These are phyloP conservation scores for Cladosporium austrohemisphaericum DNA, from an alignment of 2,329 filamentous ascomycete species.

Conservation along the genomic window DNA sequence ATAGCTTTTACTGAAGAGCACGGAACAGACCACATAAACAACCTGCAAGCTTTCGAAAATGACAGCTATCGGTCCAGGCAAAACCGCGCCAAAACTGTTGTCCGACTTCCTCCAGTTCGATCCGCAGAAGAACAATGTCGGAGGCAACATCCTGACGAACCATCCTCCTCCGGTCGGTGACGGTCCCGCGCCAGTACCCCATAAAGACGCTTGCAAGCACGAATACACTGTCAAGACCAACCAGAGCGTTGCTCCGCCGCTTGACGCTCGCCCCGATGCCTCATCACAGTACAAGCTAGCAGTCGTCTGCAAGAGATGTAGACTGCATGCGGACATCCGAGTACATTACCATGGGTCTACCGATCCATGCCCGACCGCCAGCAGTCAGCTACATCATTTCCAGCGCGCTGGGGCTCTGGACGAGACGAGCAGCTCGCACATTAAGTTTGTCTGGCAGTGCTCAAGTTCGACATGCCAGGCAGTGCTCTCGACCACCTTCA, in stretches of 20 bases:
- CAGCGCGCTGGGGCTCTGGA: conserved; percentile 21
- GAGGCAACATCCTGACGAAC: conserved; percentile 50
- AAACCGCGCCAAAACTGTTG: conserved; percentile 49
- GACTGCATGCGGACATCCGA: conserved; percentile 57
- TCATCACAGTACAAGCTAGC: conserved; percentile 54
- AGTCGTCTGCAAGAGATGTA: conserved; percentile 59
- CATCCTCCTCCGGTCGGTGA: conserved; percentile 52
- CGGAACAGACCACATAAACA: not conserved
- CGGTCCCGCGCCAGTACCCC: conserved; percentile 31
- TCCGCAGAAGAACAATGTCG: conserved; percentile 41
- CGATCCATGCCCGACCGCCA: conserved; percentile 44
- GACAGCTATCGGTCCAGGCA: conserved; percentile 37
- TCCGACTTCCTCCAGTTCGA: conserved; percentile 53
- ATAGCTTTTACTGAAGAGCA: not conserved
- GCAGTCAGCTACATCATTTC: conserved; percentile 61
- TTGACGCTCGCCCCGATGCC: conserved; percentile 38
- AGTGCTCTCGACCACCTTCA: conserved; percentile 50
- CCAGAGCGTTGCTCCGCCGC: conserved; percentile 49
- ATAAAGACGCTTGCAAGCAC: conserved; percentile 54
- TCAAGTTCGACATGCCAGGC: conserved; percentile 56
- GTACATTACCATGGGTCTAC: conserved; percentile 48
- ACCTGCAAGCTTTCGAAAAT: too few species aligned
- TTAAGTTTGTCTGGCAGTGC: conserved; percentile 53
- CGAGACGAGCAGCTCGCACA: conserved; percentile 22
- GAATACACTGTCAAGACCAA: conserved; percentile 54